Percentiles rank a stretch among this genome's conserved stretches.
These are phyloP conservation scores for Erythrophleum ivorense DNA, from an alignment of 331 rosid genomes.

Conservation along the genomic window DNA sequence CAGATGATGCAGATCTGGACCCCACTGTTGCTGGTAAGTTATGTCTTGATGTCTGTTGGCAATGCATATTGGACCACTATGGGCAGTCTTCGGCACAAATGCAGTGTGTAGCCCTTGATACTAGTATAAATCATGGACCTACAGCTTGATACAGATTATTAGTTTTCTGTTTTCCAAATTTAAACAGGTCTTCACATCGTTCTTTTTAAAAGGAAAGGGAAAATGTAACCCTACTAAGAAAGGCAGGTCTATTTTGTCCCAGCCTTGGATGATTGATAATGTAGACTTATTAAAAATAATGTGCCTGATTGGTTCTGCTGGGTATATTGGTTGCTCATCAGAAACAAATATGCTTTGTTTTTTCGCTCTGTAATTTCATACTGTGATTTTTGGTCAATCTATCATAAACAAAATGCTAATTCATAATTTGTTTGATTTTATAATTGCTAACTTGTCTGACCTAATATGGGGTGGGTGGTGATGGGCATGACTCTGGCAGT, in stretches of 20 bases:
- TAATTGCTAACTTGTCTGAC: constrained; percentile 1
- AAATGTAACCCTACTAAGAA: not conserved
- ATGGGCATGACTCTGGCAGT: constrained; percentile 5
- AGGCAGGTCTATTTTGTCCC: not conserved
- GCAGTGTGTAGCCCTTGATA: too few species aligned
- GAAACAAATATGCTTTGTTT: not conserved
- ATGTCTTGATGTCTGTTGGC: constrained; percentile 14
- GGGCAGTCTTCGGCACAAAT: not conserved
- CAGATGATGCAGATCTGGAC: constrained; percentile 91
- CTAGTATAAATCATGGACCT: not conserved
- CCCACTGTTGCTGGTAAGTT: constrained; percentile 78
- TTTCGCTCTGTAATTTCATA: not conserved
- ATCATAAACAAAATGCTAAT: not conserved
- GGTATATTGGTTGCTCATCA: not conserved
- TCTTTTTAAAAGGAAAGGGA: not conserved
- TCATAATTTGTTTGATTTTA: not conserved
- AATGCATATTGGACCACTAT: not conserved
- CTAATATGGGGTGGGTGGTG: constrained; percentile 24
- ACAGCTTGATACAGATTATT: not conserved
- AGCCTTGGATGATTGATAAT: not conserved
- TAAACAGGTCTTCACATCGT: not conserved
- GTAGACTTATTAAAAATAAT: not conserved
- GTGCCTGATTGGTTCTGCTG: not conserved
- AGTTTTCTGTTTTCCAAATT: not conserved
- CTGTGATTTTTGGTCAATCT: not conserved